Percentiles rank a stretch among this genome's conserved stretches.
Evolutionary conservation across 2,329 filamentous ascomycete genomes (phyloP).

Genomic region (Alternaria sp.): DNA sequence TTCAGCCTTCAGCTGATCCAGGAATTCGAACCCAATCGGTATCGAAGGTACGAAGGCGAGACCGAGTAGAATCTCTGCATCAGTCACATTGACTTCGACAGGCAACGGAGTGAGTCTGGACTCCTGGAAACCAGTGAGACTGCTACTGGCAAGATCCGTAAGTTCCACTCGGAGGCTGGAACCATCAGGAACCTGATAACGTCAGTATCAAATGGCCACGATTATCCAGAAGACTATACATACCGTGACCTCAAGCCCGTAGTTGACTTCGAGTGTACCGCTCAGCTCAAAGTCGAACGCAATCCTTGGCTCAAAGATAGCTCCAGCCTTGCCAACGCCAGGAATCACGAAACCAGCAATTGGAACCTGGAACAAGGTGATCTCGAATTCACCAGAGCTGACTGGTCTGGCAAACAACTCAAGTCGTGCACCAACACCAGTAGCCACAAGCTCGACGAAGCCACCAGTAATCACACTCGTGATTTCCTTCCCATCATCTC

Average conservation of each 20-base stretch:
- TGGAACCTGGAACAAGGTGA: constrained; percentile 37
- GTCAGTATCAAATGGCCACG: constrained; percentile 11
- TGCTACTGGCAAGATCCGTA: constrained; percentile 33
- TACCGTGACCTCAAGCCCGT: constrained; percentile 51
- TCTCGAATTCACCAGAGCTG: constrained; percentile 30
- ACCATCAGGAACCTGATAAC: constrained; percentile 36
- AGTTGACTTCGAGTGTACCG: constrained; percentile 44
- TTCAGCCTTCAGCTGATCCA: constrained; percentile 36
- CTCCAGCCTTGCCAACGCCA: constrained; percentile 48
- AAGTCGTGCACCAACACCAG: constrained; percentile 44
- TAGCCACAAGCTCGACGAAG: constrained; percentile 44
- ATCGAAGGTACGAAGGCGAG: constrained; percentile 46
- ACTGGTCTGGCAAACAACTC: constrained; percentile 45
- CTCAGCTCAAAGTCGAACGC: constrained; percentile 38
- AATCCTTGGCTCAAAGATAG: constrained; percentile 44
- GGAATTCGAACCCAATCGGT: constrained; percentile 48
- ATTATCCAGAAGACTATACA: constrained; percentile 6
- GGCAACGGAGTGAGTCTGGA: constrained; percentile 44
- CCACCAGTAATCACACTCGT: constrained; percentile 44
- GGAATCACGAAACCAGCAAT: constrained; percentile 47
- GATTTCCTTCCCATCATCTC: constrained; percentile 36
- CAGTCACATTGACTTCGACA: constrained; percentile 41
- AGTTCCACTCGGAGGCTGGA: constrained; percentile 43
- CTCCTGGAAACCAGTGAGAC: constrained; percentile 40
- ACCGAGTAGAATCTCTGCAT: constrained; percentile 39